These are phyloP conservation scores for Ilex aquifolium DNA, from an alignment of 257 asterid species.

Conservation along the genomic window DNA sequence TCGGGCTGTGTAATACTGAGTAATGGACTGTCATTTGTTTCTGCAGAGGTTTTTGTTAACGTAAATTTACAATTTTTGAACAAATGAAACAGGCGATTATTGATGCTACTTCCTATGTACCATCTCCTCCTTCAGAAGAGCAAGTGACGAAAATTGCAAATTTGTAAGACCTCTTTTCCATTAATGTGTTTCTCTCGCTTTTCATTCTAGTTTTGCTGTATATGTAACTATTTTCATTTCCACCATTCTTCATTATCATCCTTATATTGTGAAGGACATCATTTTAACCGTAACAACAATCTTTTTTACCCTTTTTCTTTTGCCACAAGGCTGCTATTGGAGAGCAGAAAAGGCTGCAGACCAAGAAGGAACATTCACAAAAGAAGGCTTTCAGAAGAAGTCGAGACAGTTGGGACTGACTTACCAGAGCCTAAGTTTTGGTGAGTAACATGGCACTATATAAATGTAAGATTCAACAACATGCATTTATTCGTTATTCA, in stretches of 20 bases:
- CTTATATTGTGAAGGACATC: too few relatives aligned
- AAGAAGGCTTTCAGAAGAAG: constrained; percentile 63
- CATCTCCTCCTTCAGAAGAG: constrained; percentile 87
- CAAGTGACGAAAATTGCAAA: constrained; percentile 51
- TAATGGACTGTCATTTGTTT: too few relatives aligned
- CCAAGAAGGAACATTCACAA: constrained; percentile 67
- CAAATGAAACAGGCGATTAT: constrained; percentile 44
- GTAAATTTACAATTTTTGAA: too few relatives aligned
- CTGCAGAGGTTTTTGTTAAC: too few relatives aligned
- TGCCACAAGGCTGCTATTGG: constrained; percentile 55
- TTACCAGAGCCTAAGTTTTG: not conserved
- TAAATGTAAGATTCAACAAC: too few relatives aligned
- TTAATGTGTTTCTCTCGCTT: not conserved
- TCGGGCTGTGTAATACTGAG: too few relatives aligned
- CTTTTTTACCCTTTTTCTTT: not conserved
- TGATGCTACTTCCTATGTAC: constrained; percentile 88
- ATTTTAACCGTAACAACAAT: too few relatives aligned
- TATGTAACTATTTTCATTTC: not conserved
- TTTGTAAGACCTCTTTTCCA: constrained; percentile 35
- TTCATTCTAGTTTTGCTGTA: not conserved
- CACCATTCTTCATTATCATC: too few relatives aligned
- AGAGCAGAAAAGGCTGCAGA: constrained; percentile 59
- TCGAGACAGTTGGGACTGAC: constrained; percentile 60
- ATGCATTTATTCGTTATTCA: too few relatives aligned
- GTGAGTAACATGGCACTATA: too few relatives aligned